phyloP scores from a whole-genome alignment of 139 green algal genomes.

The Asterochloris sp. region DNA sequence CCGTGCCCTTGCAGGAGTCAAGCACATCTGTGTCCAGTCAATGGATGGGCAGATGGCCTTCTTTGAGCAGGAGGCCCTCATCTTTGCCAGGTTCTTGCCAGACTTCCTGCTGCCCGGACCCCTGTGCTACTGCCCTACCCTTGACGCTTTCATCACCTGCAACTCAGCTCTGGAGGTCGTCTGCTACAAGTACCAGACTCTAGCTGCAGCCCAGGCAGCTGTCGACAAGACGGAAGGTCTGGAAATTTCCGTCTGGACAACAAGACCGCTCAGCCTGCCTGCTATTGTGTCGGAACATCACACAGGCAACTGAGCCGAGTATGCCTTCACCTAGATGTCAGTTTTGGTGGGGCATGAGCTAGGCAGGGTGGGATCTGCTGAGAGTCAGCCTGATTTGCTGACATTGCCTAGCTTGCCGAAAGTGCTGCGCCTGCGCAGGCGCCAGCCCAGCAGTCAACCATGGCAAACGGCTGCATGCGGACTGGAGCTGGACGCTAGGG shows the following conservation, averaged over 20 bases:
- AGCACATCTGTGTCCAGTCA: conserved; percentile 11
- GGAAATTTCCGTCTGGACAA: too few species aligned
- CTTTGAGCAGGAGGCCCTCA: conserved; percentile 1
- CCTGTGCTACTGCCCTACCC: not conserved
- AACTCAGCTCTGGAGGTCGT: conserved; percentile 5
- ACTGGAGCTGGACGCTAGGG: conserved; percentile 14
- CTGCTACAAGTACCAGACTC: conserved; percentile 16
- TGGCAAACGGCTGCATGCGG: conserved; percentile 8
- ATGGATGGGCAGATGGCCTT: conserved; percentile 16
- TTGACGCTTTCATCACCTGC: conserved; percentile 11
- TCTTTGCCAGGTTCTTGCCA: conserved; percentile 3
- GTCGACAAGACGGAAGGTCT: not conserved
- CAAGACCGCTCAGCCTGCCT: too few species aligned
- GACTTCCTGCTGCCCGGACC: conserved; percentile 13
- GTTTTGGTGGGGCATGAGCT: too few species aligned
- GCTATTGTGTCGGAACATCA: too few species aligned
- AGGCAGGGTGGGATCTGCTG: too few species aligned
- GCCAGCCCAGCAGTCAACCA: not conserved
- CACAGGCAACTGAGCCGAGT: too few species aligned
- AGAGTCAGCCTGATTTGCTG: too few species aligned
- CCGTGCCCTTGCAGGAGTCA: not conserved
- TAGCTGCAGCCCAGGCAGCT: conserved; percentile 9
- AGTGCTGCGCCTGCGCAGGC: too few species aligned
- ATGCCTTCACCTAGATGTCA: too few species aligned
- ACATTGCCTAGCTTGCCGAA: too few species aligned